Evolutionary conservation across 768 basidiomycete genomes (phyloP), one percentile per base, ranked within the genome.

Genomic region (Lyophyllum atratum): DNA sequence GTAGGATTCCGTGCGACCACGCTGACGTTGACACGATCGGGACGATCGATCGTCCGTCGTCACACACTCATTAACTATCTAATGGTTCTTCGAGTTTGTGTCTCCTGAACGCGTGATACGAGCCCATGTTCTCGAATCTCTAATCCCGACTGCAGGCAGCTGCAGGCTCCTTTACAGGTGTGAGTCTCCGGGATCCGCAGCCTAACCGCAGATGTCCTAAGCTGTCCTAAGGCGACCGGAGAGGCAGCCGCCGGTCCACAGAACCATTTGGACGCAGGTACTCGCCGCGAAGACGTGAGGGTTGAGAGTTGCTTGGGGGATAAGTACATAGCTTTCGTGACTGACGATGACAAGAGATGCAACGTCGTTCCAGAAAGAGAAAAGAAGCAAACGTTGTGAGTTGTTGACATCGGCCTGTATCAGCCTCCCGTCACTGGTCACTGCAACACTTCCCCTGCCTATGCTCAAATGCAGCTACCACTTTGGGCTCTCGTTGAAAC

Each of bases 21-120:
- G 55, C 8, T 39, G 46, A 26, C 11, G 19, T 40, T 52, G 54
- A 52, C 37, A 9, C 43, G 47, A 60, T 60, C 59, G 49, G n/a
- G 52, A 43, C 54, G 46, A 34, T 37, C 34, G 34, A 37, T 37
- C 39, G 40, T 21, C 19, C 33, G 19, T 34, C 33, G 54, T 47
- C 58, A 24, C 55, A 56, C 55, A 46, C 49, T 56, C 55, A 56
- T 56, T 56, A 51, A 15, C 48, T 26, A 37, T 49, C 28, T 25
- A n/a, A 39, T 26, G 54, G 17, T 31, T 43, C 48, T 15, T 49
- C 31, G 15, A 15, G 4, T 37, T 15, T 40, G 15, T n/a, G 17
- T 19, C 17, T 49, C 54, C 48, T 19, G 46, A 42, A 49, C 28
- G 24, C 22, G 33, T 45, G 28, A 26, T 40, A 26, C 9, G 26